Evolutionary conservation across 1,139 yeast genomes (phyloP).

Genomic region (Lodderomyces elongisporus): DNA sequence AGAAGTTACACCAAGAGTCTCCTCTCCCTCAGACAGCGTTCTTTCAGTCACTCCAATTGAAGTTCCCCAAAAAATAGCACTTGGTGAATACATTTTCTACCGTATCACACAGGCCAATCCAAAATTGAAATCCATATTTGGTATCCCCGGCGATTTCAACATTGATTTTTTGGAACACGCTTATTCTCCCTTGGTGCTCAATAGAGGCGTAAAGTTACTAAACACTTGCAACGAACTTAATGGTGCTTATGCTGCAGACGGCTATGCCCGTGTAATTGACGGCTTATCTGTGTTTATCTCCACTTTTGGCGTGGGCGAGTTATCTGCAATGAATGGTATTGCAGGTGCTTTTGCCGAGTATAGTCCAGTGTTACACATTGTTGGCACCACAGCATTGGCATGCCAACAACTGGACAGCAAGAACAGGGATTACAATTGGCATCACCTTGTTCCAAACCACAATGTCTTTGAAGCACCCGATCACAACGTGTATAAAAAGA

Average conservation of each 20-base stretch:
- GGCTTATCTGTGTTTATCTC: constrained; percentile 48
- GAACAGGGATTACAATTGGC: constrained; percentile 34
- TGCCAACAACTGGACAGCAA: constrained; percentile 24
- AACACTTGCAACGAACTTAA: constrained; percentile 38
- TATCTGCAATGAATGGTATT: constrained; percentile 78
- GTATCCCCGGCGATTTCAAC: constrained; percentile 42
- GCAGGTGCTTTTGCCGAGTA: constrained; percentile 81
- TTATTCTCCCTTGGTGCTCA: constrained; percentile 22
- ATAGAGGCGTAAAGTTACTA: constrained; percentile 17
- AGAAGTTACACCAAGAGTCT: constrained; percentile 2
- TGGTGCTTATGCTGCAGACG: constrained; percentile 72
- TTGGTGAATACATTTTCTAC: constrained; percentile 37
- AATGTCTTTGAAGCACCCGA: constrained; percentile 46
- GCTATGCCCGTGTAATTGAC: constrained; percentile 55
- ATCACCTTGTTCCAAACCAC: constrained; percentile 64
- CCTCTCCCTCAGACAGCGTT: constrained; percentile 1
- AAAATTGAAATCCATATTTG: constrained; percentile 30
- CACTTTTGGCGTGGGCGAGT: constrained; percentile 83
- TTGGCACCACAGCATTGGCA: constrained; percentile 55
- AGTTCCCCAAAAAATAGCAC: constrained; percentile 17
- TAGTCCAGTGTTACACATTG: constrained; percentile 75
- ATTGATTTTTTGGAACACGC: constrained; percentile 33
- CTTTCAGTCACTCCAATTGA: neutral
- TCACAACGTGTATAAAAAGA: constrained; percentile 58
- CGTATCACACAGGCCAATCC: constrained; percentile 36